Conservation (phyloP, 192 early-diverging fungal genomes). For the Linnemannia exigua region DNA sequence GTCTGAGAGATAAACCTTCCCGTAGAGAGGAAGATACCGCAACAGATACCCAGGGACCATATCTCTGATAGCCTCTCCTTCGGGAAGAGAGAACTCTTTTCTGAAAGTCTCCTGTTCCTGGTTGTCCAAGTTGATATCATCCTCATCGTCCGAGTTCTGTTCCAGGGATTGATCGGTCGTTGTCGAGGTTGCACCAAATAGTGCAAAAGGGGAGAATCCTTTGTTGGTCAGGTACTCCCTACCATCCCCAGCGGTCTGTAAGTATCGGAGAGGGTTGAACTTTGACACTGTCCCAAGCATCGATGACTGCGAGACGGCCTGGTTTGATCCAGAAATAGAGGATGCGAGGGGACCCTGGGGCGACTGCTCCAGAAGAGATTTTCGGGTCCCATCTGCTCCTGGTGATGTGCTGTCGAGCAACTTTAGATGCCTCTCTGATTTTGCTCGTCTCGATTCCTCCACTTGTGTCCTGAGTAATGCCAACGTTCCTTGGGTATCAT, state of each 20-base stretch:
- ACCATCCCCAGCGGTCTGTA: not conserved
- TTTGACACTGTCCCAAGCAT: not conserved
- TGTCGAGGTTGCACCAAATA: conserved; percentile 17
- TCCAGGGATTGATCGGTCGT: conserved; percentile 4
- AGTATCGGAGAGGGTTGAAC: conserved; percentile 21
- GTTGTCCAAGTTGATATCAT: conserved; percentile 7
- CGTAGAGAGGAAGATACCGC: conserved; percentile 66
- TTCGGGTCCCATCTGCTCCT: not conserved
- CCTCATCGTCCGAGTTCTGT: conserved; percentile 19
- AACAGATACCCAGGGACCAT: conserved; percentile 63
- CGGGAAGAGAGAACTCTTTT: conserved; percentile 68
- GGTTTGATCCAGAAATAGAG: conserved; percentile 12
- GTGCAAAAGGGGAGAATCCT: not conserved
- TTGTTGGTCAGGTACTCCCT: not conserved
- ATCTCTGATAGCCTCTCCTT: conserved; percentile 60
- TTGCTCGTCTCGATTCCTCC: conserved; percentile 10
- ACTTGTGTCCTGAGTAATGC: conserved; percentile 37
- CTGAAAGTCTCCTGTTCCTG: conserved; percentile 56
- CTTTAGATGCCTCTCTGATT: not conserved
- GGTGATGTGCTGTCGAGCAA: conserved; percentile 2
- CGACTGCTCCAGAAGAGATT: conserved; percentile 1
- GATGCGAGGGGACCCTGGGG: conserved; percentile 26
- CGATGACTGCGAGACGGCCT: not conserved
- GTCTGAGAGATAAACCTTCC: conserved; percentile 70
- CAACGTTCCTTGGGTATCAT: conserved; percentile 60